Conservation (phyloP, 2,329 filamentous ascomycete genomes). For the Rhexocercosporidium sp. region DNA sequence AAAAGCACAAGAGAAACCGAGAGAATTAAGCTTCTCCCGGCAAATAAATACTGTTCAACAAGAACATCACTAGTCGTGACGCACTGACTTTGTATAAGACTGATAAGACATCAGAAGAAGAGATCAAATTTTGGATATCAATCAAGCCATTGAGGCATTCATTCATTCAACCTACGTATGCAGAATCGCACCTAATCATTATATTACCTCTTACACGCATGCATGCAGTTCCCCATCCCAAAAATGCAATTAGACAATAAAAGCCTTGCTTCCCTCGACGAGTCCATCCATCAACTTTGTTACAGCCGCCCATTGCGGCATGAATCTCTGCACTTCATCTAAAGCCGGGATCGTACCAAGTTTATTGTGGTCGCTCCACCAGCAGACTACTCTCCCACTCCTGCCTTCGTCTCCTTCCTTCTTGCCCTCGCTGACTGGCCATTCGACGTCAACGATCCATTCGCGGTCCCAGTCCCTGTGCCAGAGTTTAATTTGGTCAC, state of each 20-base stretch:
- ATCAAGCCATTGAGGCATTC: background rate
- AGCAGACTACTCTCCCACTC: slow-evolving; percentile 73
- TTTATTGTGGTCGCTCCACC: slow-evolving; percentile 86
- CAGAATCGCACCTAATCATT: background rate
- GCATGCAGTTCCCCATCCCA: background rate
- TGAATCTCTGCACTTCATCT: slow-evolving; percentile 77
- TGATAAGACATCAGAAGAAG: background rate
- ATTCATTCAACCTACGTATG: slow-evolving; percentile 8
- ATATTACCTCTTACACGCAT: slow-evolving; percentile 3
- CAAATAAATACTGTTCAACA: too few relatives aligned
- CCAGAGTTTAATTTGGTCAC: slow-evolving; percentile 78
- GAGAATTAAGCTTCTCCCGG: too few relatives aligned
- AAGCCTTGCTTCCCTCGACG: slow-evolving; percentile 78
- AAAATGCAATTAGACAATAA: slow-evolving; percentile 35
- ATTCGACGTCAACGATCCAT: slow-evolving; percentile 75
- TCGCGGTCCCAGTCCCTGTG: slow-evolving; percentile 77
- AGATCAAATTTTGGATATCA: background rate
- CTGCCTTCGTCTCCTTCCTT: slow-evolving; percentile 49
- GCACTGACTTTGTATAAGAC: too few relatives aligned
- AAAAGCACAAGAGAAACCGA: too few relatives aligned
- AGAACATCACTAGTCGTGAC: too few relatives aligned
- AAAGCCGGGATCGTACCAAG: slow-evolving; percentile 77
- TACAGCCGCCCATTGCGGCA: slow-evolving; percentile 79
- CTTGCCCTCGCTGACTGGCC: slow-evolving; percentile 48
- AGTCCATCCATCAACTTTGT: slow-evolving; percentile 79